A percentile compares a stretch with the other conserved stretches of the same genome.
Evolutionary conservation across 2,329 filamentous ascomycete species (phyloP).

Genomic region (Hypoxylon sp.): DNA sequence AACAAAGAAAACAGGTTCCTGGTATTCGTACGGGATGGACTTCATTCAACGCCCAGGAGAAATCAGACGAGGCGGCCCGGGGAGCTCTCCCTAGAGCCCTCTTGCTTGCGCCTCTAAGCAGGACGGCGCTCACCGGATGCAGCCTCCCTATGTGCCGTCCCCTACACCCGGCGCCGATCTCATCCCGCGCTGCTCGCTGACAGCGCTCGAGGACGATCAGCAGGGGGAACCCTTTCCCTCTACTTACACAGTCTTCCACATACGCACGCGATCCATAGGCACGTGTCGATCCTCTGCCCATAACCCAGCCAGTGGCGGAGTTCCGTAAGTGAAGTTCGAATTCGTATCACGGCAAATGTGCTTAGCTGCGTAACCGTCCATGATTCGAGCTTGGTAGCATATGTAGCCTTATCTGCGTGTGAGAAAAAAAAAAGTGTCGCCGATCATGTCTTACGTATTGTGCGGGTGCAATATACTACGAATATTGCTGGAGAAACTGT

Average conservation of each 20-base stretch:
- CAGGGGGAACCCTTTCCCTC: constrained; percentile 23
- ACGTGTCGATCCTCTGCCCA: constrained; percentile 39
- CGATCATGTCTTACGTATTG: constrained; percentile 36
- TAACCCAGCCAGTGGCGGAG: constrained; percentile 36
- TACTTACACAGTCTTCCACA: constrained; percentile 14
- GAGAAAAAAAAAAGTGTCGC: constrained; percentile 10
- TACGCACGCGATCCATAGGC: constrained; percentile 23
- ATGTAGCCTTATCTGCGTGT: constrained; percentile 23
- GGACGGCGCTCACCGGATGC: constrained; percentile 41
- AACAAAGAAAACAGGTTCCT: constrained; percentile 9
- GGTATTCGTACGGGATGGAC: constrained; percentile 30
- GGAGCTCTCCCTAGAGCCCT: constrained; percentile 7
- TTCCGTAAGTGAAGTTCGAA: constrained; percentile 31
- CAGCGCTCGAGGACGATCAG: constrained; percentile 30
- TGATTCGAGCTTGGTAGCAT: constrained; percentile 2
- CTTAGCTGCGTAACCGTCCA: constrained; percentile 34
- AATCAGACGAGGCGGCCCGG: constrained; percentile 29
- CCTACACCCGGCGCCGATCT: constrained; percentile 44
- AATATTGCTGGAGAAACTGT: constrained; percentile 24
- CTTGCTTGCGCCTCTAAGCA: constrained; percentile 22
- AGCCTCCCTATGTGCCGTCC: constrained; percentile 44
- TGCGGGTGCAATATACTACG: constrained; percentile 10
- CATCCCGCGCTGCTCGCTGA: constrained; percentile 35
- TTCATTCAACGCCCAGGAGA: constrained; percentile 19
- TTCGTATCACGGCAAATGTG: constrained; percentile 41